Percentiles rank a stretch among this genome's conserved stretches.
phyloP scores from a whole-genome alignment of 805 yeast species.

The Candida argentea region DNA sequence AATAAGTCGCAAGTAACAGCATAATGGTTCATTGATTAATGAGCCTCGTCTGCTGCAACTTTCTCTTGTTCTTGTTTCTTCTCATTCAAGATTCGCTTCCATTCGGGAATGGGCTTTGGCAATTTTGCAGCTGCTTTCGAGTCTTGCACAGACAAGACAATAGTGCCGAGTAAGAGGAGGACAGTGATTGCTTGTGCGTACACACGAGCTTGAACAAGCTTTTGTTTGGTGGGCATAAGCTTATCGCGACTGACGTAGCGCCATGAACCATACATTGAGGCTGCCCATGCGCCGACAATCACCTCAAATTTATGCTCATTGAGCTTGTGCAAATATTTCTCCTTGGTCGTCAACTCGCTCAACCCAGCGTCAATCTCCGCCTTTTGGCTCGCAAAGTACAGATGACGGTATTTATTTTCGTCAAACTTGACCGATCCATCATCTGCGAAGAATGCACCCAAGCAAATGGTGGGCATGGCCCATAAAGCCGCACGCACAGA shows the following conservation, averaged over 20 bases:
- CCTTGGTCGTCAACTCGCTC: conserved; percentile 18
- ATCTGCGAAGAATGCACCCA: conserved; percentile 33
- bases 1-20: too few species aligned
- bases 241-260: conserved; percentile 17
- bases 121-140: conserved; percentile 12
- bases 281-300: conserved; percentile 29
- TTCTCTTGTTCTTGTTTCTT: conserved; percentile 6
- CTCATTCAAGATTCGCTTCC: conserved; percentile 13
- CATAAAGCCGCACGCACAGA: conserved; percentile 27
- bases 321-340: conserved; percentile 19
- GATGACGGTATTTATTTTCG: conserved; percentile 21
- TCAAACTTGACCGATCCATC: conserved; percentile 37
- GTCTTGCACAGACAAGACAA: conserved; percentile 18
- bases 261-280: conserved; percentile 23
- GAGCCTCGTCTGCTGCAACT: too few species aligned
- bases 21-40: too few species aligned
- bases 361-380: conserved; percentile 24
- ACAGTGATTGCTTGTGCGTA: conserved; percentile 20
- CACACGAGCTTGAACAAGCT: conserved; percentile 21
- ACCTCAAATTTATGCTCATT: conserved; percentile 26
- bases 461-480: conserved; percentile 28
- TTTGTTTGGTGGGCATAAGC: conserved; percentile 16
- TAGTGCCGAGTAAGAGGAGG: conserved; percentile 17
- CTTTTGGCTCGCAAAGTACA: conserved; percentile 15
- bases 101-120: conserved; percentile 16